Evolutionary conservation across 2,329 filamentous ascomycete genomes (phyloP).

Genomic region (Aureobasidium pullulans): DNA sequence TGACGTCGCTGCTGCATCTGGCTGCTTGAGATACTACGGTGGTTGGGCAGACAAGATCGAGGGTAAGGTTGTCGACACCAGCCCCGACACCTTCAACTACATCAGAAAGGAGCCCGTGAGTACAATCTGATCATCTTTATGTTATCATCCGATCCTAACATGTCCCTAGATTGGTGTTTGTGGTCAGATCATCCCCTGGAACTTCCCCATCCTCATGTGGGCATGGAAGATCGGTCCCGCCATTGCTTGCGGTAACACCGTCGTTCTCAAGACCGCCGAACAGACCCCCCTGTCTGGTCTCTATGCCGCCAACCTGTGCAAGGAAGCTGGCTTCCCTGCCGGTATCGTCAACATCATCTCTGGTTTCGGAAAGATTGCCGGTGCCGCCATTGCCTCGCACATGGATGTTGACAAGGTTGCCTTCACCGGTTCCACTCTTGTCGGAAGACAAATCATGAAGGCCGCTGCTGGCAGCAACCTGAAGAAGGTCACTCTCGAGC

Average conservation of each 20-base stretch:
- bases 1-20: constrained; percentile 61
- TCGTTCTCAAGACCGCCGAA: constrained; percentile 69
- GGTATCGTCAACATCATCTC: constrained; percentile 72
- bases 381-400: constrained; percentile 67
- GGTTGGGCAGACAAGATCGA: constrained; percentile 90
- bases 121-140: background rate
- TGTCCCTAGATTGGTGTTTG: constrained; percentile 60
- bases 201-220: constrained; percentile 77
- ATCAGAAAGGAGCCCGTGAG: constrained; percentile 66
- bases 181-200: constrained; percentile 85
- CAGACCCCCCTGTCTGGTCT: constrained; percentile 67
- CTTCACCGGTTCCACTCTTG: constrained; percentile 70
- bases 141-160: background rate
- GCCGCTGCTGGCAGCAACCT: constrained; percentile 68
- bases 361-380: constrained; percentile 70
- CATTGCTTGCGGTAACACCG: constrained; percentile 62
- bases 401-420: constrained; percentile 79
- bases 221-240: constrained; percentile 76
- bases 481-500: constrained; percentile 75
- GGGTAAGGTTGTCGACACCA: constrained; percentile 78
- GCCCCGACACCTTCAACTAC: constrained; percentile 74
- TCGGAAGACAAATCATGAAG: constrained; percentile 74
- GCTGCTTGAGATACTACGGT: constrained; percentile 75
- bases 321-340: constrained; percentile 71
- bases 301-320: constrained; percentile 56